A percentile compares a stretch with the other conserved stretches of the same genome.
Conservation (phyloP, 345 rosid species). For the Excoecaria agallocha region DNA sequence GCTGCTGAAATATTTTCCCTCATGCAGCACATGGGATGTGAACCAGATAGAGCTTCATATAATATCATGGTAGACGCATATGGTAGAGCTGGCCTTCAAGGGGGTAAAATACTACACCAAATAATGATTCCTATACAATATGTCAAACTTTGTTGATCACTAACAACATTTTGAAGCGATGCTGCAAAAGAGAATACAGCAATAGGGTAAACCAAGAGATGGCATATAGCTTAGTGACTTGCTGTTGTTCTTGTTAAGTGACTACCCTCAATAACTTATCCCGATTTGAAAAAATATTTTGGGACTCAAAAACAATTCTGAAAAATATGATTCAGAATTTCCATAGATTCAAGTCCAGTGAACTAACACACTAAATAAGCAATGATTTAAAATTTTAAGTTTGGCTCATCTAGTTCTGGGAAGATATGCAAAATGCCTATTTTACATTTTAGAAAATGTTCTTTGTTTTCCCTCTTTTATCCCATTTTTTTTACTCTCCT, state of each 20-base stretch:
- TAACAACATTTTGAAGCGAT: neutral
- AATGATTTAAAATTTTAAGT: neutral
- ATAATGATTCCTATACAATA: neutral
- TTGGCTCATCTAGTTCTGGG: neutral
- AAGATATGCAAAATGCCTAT: neutral
- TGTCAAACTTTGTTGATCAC: neutral
- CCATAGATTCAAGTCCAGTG: neutral
- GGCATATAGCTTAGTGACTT: neutral
- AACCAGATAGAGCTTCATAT: constrained; percentile 90
- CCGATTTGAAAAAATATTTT: neutral
- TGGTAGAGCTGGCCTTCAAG: constrained; percentile 78
- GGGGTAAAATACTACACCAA: constrained; percentile 44
- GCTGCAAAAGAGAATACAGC: neutral
- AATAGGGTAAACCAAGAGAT: neutral
- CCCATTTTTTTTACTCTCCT: neutral
- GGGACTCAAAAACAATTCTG: neutral
- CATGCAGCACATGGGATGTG: constrained; percentile 93
- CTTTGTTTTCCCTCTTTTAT: neutral
- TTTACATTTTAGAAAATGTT: neutral
- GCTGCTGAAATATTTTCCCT: constrained; percentile 92
- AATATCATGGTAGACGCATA: constrained; percentile 95
- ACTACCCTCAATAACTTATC: neutral
- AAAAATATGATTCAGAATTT: neutral
- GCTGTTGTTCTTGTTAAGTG: neutral
- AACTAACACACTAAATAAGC: neutral